phyloP scores from a whole-genome alignment of 495 filamentous ascomycete species.

The Cetradonia linearis region DNA sequence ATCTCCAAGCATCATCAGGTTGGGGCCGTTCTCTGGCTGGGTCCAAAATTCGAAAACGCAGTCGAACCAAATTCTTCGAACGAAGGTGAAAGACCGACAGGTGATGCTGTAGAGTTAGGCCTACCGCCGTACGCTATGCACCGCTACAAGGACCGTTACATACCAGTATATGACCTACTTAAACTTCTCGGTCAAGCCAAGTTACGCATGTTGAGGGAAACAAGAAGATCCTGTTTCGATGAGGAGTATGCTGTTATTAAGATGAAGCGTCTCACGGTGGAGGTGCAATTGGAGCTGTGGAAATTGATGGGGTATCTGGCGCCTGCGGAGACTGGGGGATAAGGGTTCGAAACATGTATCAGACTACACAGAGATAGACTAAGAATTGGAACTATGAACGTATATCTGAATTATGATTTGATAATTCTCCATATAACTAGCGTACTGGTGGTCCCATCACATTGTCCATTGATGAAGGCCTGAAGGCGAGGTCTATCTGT shows the following conservation, averaged over 20 bases:
- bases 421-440: neutral
- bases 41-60: neutral
- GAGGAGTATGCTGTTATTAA: conserved; percentile 30
- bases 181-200: conserved; percentile 31
- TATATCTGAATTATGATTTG: neutral
- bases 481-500: too few species aligned
- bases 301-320: conserved; percentile 49
- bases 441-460: neutral
- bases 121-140: conserved; percentile 17
- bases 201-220: conserved; percentile 27
- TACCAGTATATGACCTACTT: conserved; percentile 39
- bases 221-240: conserved; percentile 25
- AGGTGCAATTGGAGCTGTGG: conserved; percentile 53
- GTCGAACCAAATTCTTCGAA: neutral
- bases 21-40: conserved; percentile 29
- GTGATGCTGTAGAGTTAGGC: conserved; percentile 19
- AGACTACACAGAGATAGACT: neutral
- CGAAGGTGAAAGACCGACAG: neutral
- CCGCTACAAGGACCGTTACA: conserved; percentile 25
- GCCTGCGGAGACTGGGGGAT: neutral
- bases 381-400: too few species aligned
- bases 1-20: conserved; percentile 28
- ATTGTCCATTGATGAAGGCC: too few species aligned
- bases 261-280: conserved; percentile 32
- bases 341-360: neutral